Base-by-base conservation (phyloP, 192 early-diverging fungal genomes). In the Mortierella claussenii region DNA sequence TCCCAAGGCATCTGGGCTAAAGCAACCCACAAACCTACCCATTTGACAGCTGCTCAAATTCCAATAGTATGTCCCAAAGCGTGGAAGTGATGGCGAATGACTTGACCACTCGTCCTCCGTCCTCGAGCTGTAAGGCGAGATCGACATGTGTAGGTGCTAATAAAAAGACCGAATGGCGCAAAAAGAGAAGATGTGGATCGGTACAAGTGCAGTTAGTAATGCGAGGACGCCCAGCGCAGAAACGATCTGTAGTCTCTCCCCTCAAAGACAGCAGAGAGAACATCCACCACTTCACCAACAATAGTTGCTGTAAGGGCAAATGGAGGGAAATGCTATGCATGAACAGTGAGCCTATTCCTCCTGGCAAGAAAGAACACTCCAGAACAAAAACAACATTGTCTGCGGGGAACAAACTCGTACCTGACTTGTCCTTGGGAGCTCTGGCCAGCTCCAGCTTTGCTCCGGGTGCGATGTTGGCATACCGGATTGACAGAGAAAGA, bases 391-490 rank as follows among this genome's bases (percentile, higher is more conserved):
- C 28, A 9, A 49, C 1, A 49, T 26, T 20, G 42, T 59, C 36
- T n/a, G n/a, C 23, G n/a, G 32, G 21, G 27, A 55, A 9, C 17
- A 42, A 13, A 33, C 43, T 17, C 49, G 54, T 67, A 76, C 74
- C 82, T 70, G 50, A 84, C 79, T 20, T 67, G 37, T 53, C 61
- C 62, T 48, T 54, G 60, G 56, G 59, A 13, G 44, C 45, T 31
- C 37, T 60, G 18, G 79, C 68, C 18, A 96, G 80, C 33, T 81
- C 81, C 8, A 96, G 85, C 59, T 89, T 94, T 47, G 93, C 94
- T 15, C 91, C 91, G 3, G 89, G 80, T 3, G 93, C 89, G 32
- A 96, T 78, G 67, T 94, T 94, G 31, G 92, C 91, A 79, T 94
- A 92, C 33, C 94, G 89, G 18, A 95, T 82, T 1, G 89, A 83